phyloP scores from a whole-genome alignment of 2,329 filamentous ascomycete genomes.

The Pestalotiopsis sp. region DNA sequence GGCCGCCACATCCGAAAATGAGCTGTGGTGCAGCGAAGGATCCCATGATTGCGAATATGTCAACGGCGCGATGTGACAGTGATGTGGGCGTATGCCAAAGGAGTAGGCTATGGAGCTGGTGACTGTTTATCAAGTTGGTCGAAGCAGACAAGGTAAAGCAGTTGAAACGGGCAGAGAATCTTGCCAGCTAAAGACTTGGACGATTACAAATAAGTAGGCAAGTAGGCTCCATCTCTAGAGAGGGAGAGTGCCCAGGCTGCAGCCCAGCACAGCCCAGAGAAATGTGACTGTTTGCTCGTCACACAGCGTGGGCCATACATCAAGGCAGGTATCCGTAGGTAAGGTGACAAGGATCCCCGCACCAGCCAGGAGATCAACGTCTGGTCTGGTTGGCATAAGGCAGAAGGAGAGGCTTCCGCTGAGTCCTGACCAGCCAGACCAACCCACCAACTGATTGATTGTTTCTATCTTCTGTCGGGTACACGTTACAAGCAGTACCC shows the following conservation, averaged over 20 bases:
- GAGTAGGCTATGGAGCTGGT: neutral
- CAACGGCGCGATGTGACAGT: neutral
- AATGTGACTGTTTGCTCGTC: neutral
- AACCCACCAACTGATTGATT: neutral
- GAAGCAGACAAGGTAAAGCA: neutral
- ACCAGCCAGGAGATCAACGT: neutral
- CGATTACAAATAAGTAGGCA: neutral
- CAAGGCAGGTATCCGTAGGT: neutral
- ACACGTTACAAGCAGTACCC: neutral
- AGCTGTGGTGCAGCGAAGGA: constrained; percentile 1
- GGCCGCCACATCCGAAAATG: constrained; percentile 11
- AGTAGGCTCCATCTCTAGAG: neutral
- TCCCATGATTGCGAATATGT: neutral
- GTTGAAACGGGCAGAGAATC: neutral
- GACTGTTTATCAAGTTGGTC: neutral
- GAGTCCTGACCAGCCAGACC: neutral
- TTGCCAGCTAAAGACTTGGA: neutral
- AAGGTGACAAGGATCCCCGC: neutral
- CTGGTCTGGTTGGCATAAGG: neutral
- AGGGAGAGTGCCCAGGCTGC: neutral
- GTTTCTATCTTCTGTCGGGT: neutral
- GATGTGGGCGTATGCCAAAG: neutral
- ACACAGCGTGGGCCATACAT: neutral
- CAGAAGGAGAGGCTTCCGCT: neutral
- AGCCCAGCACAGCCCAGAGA: neutral